phyloP scores from a whole-genome alignment of 345 rosid species.

The Citrus inodora region DNA sequence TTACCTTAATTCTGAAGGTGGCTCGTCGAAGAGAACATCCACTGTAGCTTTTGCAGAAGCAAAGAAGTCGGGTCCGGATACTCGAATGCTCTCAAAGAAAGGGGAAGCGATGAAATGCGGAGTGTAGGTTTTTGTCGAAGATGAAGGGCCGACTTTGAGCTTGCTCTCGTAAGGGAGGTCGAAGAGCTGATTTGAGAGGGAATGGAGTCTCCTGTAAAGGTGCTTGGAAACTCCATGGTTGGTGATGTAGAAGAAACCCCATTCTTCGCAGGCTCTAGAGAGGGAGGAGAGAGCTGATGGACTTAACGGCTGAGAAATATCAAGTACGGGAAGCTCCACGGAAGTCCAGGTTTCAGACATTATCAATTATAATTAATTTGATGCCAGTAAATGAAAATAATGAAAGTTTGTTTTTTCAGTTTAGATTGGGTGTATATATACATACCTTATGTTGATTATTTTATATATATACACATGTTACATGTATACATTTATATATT shows the following conservation, averaged over 20 bases:
- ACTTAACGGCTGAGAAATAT: constrained; percentile 17
- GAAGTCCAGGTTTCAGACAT: constrained; percentile 10
- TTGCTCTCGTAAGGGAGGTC: constrained; percentile 12
- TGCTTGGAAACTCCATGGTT: constrained; percentile 20
- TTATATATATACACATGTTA: neutral
- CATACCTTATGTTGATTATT: neutral
- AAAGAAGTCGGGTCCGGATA: constrained; percentile 18
- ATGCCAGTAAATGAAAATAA: neutral
- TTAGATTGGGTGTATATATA: constrained; percentile 1
- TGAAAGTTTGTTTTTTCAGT: constrained; percentile 9
- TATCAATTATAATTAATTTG: neutral
- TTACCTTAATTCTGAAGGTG: constrained; percentile 18
- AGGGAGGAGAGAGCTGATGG: constrained; percentile 14
- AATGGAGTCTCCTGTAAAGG: constrained; percentile 13
- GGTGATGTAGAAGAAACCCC: constrained; percentile 25
- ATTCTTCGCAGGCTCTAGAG: constrained; percentile 20
- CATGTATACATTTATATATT: neutral
- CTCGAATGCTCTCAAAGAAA: constrained; percentile 24
- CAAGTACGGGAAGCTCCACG: constrained; percentile 16
- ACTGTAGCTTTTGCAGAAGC: constrained; percentile 15
- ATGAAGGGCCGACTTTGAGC: constrained; percentile 10
- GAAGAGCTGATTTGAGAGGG: constrained; percentile 13
- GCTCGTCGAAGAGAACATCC: neutral
- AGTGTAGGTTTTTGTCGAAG: constrained; percentile 14
- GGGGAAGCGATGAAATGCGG: constrained; percentile 24